Conservation (phyloP, 1,284 basidiomycete genomes). For the Golubevia sp. region DNA sequence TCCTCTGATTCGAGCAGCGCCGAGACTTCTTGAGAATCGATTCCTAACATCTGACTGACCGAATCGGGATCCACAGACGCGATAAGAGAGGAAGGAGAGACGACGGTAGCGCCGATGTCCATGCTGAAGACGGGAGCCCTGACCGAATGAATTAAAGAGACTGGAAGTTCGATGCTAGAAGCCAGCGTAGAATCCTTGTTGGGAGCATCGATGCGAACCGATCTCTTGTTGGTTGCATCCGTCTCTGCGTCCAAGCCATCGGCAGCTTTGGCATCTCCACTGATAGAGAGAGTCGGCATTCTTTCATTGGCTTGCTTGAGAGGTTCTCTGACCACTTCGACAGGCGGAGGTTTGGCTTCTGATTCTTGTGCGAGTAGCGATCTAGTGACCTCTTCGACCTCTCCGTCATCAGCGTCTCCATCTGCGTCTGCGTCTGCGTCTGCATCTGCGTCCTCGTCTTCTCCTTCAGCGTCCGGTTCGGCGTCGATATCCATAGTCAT, state of each 20-base stretch:
- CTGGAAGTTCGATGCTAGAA: constrained; percentile 27
- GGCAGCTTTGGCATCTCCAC: constrained; percentile 35
- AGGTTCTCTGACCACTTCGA: constrained; percentile 30
- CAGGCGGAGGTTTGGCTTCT: constrained; percentile 19
- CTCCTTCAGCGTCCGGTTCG: constrained; percentile 36
- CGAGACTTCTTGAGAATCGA: constrained; percentile 26
- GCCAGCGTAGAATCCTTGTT: constrained; percentile 39
- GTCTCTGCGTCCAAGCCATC: constrained; percentile 23
- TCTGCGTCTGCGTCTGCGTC: constrained; percentile 13
- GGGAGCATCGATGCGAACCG: constrained; percentile 16
- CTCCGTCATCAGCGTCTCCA: constrained; percentile 22
- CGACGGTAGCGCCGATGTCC: constrained; percentile 36
- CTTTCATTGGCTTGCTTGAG: constrained; percentile 16
- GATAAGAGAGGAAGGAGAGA: constrained; percentile 42
- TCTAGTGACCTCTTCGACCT: constrained; percentile 26
- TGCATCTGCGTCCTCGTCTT: constrained; percentile 28
- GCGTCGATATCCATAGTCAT: constrained; percentile 15
- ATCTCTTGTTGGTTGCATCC: constrained; percentile 42
- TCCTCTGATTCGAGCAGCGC: constrained; percentile 29
- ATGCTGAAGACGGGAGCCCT: constrained; percentile 54
- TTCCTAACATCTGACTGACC: constrained; percentile 34
- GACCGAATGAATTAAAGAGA: constrained; percentile 38
- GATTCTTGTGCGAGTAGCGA: constrained; percentile 18
- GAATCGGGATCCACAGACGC: constrained; percentile 38
- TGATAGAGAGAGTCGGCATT: constrained; percentile 26